These are phyloP conservation scores for Trichaptum fuscoviolaceum DNA, from an alignment of 768 basidiomycete species.

Conservation along the genomic window DNA sequence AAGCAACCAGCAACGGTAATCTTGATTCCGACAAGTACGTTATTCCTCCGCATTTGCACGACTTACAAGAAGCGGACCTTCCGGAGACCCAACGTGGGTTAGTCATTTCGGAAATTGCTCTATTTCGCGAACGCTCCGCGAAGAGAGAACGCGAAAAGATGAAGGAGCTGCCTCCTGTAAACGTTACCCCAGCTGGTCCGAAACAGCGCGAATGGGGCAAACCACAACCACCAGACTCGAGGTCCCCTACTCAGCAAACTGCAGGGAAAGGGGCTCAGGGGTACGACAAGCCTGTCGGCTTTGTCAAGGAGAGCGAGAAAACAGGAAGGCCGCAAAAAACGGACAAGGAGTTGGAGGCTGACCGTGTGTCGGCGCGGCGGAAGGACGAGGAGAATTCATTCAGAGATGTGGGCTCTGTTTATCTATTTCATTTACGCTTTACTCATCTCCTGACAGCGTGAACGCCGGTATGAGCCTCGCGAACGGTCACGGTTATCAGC, in stretches of 20 bases:
- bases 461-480: slow-evolving; percentile 87
- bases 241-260: slow-evolving; percentile 36
- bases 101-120: slow-evolving; percentile 93
- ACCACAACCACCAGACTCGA: slow-evolving; percentile 35
- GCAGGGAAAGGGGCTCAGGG: slow-evolving; percentile 68
- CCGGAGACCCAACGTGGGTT: slow-evolving; percentile 90
- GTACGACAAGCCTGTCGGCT: slow-evolving; percentile 75
- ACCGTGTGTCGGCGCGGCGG: slow-evolving; percentile 68
- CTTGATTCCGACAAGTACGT: slow-evolving; percentile 83
- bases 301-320: slow-evolving; percentile 60
- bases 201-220: slow-evolving; percentile 80
- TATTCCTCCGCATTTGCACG: slow-evolving; percentile 94
- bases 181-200: slow-evolving; percentile 60
- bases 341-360: slow-evolving; percentile 84
- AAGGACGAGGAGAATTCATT: slow-evolving; percentile 83
- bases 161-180: slow-evolving; percentile 47
- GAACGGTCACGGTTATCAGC: slow-evolving; percentile 78
- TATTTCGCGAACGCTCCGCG: slow-evolving; percentile 91
- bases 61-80: slow-evolving; percentile 93
- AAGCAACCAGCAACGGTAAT: slow-evolving; percentile 67
- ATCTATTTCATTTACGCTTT: not conserved
- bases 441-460: slow-evolving; percentile 50
- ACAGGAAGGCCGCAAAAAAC: slow-evolving; percentile 49
- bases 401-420: slow-evolving; percentile 61
- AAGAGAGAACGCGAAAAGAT: slow-evolving; percentile 88